Evolutionary conservation across 139 green algal genomes (phyloP), one percentile per base, ranked within the genome.

Genomic region (Micromonas commoda): DNA sequence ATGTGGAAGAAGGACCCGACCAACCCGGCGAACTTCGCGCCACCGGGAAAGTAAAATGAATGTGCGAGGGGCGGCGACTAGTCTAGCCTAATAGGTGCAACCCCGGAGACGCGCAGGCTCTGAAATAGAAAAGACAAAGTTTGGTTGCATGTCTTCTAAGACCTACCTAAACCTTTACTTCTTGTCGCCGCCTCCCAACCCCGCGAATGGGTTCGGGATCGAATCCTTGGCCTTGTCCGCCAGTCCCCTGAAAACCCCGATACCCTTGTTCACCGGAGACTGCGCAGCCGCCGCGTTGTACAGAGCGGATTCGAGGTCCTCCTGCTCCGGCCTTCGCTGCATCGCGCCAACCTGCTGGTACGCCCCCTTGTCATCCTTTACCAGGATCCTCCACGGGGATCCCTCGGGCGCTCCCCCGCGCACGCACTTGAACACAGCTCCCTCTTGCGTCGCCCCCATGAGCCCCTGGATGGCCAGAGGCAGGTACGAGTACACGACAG

Each of bases 391-490:
- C 72, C 72, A 78, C 51, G 53, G 72, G 19, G 72, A 60, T 20
- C 72, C 72, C 21, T 23, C 32, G 20, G 57, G 54, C 1, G 72
- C 54, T 19, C 72, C 72, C 21, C 72, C 72, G 5, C 31, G 23
- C 5, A 71, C 53, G 51, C 72, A 78, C 72, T 78, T 78, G 3
- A 78, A 68, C 45, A 78, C 45, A n/a, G 72, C 72, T 2, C 72
- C 72, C 20, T 68, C 54, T 0, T 20, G 4, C 24, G 24, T 78
- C 6, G 9, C 13, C 51, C 53, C 72, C 23, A 29, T 37, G 2
- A 77, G 16, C 34, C 26, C 29, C 38, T 78, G 51, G 31, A 78
- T 78, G 1, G 1, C 3, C 21, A 78, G 53, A 2, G 72, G 72
- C 3, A 78, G 33, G 33, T 64, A 78, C 31, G 54, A 71, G 72